Evolutionary conservation across 2,329 filamentous ascomycete species (phyloP).

Genomic region (Tolypocladium pustulatum): DNA sequence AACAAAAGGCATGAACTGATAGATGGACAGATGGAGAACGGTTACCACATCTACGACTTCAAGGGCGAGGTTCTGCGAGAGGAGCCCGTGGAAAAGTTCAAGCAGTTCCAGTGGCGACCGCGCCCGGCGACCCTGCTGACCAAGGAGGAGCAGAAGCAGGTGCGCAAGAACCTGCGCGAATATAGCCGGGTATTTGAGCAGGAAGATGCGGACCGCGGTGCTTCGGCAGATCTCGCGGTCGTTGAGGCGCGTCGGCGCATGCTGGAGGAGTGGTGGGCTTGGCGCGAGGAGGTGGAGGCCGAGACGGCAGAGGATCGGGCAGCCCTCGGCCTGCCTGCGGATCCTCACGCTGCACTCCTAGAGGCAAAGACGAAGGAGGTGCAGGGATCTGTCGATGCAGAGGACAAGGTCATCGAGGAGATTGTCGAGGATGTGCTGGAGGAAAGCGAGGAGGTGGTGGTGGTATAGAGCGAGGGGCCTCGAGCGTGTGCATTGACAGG

Average conservation of each 20-base stretch:
- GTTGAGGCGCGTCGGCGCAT: slow-evolving; percentile 75
- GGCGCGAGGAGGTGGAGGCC: slow-evolving; percentile 63
- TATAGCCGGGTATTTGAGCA: slow-evolving; percentile 94
- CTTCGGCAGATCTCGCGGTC: slow-evolving; percentile 86
- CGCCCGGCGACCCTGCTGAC: slow-evolving; percentile 81
- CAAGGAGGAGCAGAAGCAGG: slow-evolving; percentile 95
- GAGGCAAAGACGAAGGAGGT: slow-evolving; percentile 43
- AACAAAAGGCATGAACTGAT: slow-evolving; percentile 3
- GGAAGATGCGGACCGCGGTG: slow-evolving; percentile 86
- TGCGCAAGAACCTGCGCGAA: slow-evolving; percentile 96
- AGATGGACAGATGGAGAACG: slow-evolving; percentile 80
- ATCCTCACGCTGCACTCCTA: slow-evolving; percentile 52
- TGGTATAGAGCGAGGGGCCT: slow-evolving; percentile 20
- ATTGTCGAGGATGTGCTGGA: slow-evolving; percentile 74
- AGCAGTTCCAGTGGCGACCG: slow-evolving; percentile 92
- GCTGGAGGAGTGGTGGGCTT: slow-evolving; percentile 82
- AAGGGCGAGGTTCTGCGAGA: slow-evolving; percentile 81
- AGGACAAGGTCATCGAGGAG: slow-evolving; percentile 78
- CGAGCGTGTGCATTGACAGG: slow-evolving; percentile 11
- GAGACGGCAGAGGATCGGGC: slow-evolving; percentile 64
- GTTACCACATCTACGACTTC: slow-evolving; percentile 97
- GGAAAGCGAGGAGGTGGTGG: slow-evolving; percentile 71
- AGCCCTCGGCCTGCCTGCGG: slow-evolving; percentile 53
- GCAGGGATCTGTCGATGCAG: slow-evolving; percentile 46
- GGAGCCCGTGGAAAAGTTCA: slow-evolving; percentile 91